Percentiles rank a stretch among this genome's conserved stretches.
Conservation (phyloP, 1,284 basidiomycete genomes). For the Phellinidium pouzarii region DNA sequence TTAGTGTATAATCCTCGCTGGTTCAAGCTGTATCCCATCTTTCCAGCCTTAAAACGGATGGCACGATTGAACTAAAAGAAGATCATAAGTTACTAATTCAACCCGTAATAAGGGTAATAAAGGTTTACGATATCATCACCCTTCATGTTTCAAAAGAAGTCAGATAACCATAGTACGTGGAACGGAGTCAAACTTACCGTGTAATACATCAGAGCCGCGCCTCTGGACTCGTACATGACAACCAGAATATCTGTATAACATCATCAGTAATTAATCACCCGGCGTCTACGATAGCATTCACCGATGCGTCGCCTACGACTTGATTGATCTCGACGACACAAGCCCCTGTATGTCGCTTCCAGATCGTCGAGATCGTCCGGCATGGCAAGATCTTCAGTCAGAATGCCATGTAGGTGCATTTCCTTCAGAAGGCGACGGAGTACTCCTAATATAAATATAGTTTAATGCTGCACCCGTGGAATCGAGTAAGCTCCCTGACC, state of each 20-base stretch:
- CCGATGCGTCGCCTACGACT: constrained; percentile 67
- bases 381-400: constrained; percentile 72
- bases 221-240: constrained; percentile 71
- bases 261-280: not conserved
- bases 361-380: constrained; percentile 61
- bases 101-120: constrained; percentile 1
- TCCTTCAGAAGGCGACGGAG: constrained; percentile 47
- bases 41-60: constrained; percentile 77
- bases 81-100: not conserved
- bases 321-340: constrained; percentile 43
- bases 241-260: constrained; percentile 52
- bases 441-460: constrained; percentile 38
- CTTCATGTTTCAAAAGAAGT: constrained; percentile 33
- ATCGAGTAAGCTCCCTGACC: constrained; percentile 32
- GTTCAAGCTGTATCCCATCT: constrained; percentile 79
- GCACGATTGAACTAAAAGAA: constrained; percentile 76
- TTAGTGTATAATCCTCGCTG: constrained; percentile 73
- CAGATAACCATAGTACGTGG: constrained; percentile 19
- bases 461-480: not conserved
- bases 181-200: constrained; percentile 46
- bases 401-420: constrained; percentile 53
- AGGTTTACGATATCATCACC: constrained; percentile 74
- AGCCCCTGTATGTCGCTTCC: constrained; percentile 75
- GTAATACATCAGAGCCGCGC: constrained; percentile 85
- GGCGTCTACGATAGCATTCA: constrained; percentile 23